Base-by-base conservation (phyloP, 208 protist genomes). In the Crithidia bombi region DNA sequence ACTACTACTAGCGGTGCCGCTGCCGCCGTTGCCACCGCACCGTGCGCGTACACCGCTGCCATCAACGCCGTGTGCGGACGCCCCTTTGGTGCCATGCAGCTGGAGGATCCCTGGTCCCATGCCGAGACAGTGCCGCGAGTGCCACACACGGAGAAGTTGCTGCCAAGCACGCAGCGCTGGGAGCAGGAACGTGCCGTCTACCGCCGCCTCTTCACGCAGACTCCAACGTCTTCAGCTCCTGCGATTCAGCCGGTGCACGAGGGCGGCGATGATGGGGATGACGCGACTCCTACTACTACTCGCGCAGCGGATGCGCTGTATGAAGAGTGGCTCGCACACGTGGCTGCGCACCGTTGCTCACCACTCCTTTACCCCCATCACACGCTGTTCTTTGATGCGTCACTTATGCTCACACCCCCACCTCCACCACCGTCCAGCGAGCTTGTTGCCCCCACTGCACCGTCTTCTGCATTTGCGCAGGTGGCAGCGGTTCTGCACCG, bases 331-430 rank as follows among this genome's bases (percentile, higher is more conserved):
- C 69, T 75, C 12, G 9, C 26, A 4, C 44, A 83, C 44, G 49
- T 85, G 1, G 72, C 69, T 3, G 15, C 25, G 10, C 36, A 58
- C 32, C 72, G 71, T 26, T 51, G 58, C 23, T 65, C 56, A 17
- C 71, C 75, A 2, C 59, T 73, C 1, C 66, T 85, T 28, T 83
- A 85, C 51, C 83, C 83, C 5, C 66, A 74, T 41, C 83, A 88
- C 67, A 54, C 41, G n/a, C 25, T 84, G 19, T 19, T 35, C 44
- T 49, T 74, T 25, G 35, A 26, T 14, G 43, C 49, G 17, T 17
- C 50, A n/a, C 32, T 35, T 21, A 28, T 41, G 15, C 15, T 41
- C 19, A 6, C 21, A 25, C 26, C 38, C 7, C 39, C 15, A 19
- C 35, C 46, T 39, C 46, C 41, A 25, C 11, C 1, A n/a, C 55